These are phyloP conservation scores for Aspergillus nanangensis DNA, from an alignment of 495 filamentous ascomycete genomes.

Conservation along the genomic window DNA sequence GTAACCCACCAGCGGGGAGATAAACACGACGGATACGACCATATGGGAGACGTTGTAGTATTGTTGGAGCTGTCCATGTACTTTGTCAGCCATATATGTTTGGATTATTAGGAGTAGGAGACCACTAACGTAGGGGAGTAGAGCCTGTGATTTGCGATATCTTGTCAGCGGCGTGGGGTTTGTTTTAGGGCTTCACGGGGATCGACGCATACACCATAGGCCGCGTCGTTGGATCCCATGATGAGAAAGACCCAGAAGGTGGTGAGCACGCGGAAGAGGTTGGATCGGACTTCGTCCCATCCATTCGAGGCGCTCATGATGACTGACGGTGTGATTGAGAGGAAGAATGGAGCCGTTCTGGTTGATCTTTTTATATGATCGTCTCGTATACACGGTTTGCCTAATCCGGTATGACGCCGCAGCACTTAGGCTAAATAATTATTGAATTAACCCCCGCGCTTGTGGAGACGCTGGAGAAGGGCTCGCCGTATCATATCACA, in stretches of 20 bases:
- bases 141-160: no score
- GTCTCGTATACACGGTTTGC: no score
- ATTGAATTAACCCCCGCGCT: no score
- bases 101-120: not conserved
- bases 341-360: not conserved
- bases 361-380: not conserved
- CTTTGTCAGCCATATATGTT: no score
- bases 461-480: no score
- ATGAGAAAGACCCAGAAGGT: slow-evolving; percentile 36
- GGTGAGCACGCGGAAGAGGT: not conserved
- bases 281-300: slow-evolving; percentile 1
- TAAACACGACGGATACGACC: slow-evolving; percentile 54
- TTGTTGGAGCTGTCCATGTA: slow-evolving; percentile 40
- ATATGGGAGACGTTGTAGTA: slow-evolving; percentile 53
- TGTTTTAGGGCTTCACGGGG: not conserved
- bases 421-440: no score
- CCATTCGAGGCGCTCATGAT: not conserved
- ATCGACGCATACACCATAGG: slow-evolving; percentile 45
- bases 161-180: not conserved
- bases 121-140: slow-evolving; percentile 41
- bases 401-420: no score
- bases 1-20: slow-evolving; percentile 56
- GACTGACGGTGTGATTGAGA: not conserved
- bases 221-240: slow-evolving; percentile 73
- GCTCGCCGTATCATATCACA: no score